A percentile compares a stretch with the other conserved stretches of the same genome.
Conservation (phyloP, 148 eudicot genomes). For the Rhododendron kiyosumense region DNA sequence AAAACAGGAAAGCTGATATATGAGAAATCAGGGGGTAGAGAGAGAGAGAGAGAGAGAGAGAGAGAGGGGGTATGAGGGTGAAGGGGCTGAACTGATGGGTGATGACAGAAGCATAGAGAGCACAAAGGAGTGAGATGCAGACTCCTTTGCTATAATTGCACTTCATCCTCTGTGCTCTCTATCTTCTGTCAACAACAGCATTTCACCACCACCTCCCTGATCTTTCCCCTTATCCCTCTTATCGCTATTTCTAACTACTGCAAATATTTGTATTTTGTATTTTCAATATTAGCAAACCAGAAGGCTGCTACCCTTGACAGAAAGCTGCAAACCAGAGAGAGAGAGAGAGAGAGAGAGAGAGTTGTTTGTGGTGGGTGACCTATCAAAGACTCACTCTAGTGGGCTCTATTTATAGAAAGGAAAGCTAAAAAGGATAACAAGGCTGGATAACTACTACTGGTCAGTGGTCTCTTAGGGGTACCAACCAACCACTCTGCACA, state of each 20-base stretch:
- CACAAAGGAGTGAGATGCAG: constrained; percentile 23
- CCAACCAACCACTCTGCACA: not conserved
- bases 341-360: constrained; percentile 1
- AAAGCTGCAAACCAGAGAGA: not conserved
- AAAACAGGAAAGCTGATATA: not conserved
- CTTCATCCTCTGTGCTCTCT: constrained; percentile 25
- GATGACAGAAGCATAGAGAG: constrained; percentile 28
- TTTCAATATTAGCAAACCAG: not conserved
- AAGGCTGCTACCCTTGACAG: not conserved
- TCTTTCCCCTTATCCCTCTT: not conserved
- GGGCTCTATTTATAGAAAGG: constrained; percentile 15
- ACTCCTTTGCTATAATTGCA: constrained; percentile 5
- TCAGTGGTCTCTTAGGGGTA: not conserved
- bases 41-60: not conserved
- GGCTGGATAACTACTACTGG: not conserved
- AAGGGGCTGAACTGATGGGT: not conserved
- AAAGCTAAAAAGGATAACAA: not conserved
- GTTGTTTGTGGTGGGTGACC: not conserved
- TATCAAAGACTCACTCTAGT: not conserved
- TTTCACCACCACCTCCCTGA: not conserved
- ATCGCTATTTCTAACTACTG: too few species aligned
- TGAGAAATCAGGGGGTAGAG: not conserved
- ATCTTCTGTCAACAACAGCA: constrained; percentile 25
- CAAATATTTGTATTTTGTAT: too few species aligned
- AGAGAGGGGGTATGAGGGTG: too few species aligned